Evolutionary conservation across 805 yeast species (phyloP), one percentile per base, ranked within the genome.

Genomic region (Maudiozyma turicensis): DNA sequence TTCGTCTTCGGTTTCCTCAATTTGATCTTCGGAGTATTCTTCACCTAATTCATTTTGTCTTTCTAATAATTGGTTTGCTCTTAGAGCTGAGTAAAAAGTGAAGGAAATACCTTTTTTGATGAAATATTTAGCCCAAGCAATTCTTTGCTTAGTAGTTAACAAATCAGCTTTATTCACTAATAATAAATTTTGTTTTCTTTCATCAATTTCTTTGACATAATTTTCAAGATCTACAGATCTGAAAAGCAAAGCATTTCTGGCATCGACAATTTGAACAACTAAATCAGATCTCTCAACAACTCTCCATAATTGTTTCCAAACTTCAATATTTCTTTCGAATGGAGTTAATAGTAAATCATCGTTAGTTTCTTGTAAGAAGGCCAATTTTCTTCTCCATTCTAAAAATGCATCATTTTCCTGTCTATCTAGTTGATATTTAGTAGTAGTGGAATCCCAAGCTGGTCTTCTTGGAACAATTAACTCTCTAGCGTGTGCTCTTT

Each of bases 251-350:
- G 99, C 99, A 63, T 87, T 89, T 69, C 99, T 78, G 10, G 97
- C 98, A 71, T 93, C 99, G 31, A 93, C 98, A 71, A 93, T 93
- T 66, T 93, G 99, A 6, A 93, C 97, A 39, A 93, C 80, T 58
- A 93, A 74, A 66, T 91, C 96, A 28, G 93, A 86, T 63, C 98
- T 80, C 67, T 93, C 99, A 28, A 89, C 86, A 42, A 93, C 99
- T 70, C 99, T 79, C 99, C 99, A 93, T 55, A 93, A 72, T 69
- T 93, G 99, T 64, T 93, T 82, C 99, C 99, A 93, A 50, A 93
- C 97, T 73, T 91, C 96, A 54, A 93, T 73, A 65, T 93, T 93
- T 72, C 99, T 81, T 72, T 93, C 99, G 63, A 91, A 93, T 5
- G 99, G 99, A 0, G 99, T 93, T 64, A 93, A 75, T 51, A 90